These are phyloP conservation scores for Pseudocercospora crystallina DNA, from an alignment of 2,329 filamentous ascomycete genomes.

Conservation along the genomic window DNA sequence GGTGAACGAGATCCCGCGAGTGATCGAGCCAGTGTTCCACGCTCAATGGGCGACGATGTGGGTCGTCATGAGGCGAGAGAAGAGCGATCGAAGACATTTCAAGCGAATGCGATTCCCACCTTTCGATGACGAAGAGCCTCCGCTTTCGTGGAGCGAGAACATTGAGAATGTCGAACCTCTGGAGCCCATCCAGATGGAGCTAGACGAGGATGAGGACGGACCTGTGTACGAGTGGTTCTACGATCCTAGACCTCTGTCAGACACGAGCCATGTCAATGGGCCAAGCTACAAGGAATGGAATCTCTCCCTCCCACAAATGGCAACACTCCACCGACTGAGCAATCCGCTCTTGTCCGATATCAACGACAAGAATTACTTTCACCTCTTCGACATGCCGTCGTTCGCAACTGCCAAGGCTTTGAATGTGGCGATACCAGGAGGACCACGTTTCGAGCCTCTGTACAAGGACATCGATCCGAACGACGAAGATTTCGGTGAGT, in stretches of 20 bases:
- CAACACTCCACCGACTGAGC: conserved; percentile 87
- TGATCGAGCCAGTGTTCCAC: conserved; percentile 96
- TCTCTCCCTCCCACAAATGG: conserved; percentile 89
- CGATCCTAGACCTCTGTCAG: conserved; percentile 84
- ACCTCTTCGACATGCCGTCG: conserved; percentile 93
- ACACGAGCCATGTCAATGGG: conserved; percentile 92
- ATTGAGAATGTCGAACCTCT: conserved; percentile 97
- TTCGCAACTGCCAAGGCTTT: conserved; percentile 95
- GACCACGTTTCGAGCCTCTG: conserved; percentile 90
- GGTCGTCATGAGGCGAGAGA: conserved; percentile 96
- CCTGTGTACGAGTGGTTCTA: conserved; percentile 97
- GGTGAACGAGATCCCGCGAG: conserved; percentile 93
- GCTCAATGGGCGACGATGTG: conserved; percentile 99
- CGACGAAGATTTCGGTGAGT: conserved; percentile 98
- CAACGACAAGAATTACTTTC: conserved; percentile 95
- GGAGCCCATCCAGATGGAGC: conserved; percentile 97
- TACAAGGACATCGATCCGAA: conserved; percentile 99
- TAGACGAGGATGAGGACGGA: conserved; percentile 89
- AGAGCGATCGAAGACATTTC: conserved; percentile 92
- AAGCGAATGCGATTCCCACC: conserved; percentile 99
- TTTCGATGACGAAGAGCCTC: conserved; percentile 97
- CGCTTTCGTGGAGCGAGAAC: conserved; percentile 96
- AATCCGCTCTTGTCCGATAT: conserved; percentile 87
- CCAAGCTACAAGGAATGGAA: conserved; percentile 98
- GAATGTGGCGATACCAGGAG: conserved; percentile 96